phyloP scores from a whole-genome alignment of 2,329 filamentous ascomycete species.

The Blastomyces silverae region DNA sequence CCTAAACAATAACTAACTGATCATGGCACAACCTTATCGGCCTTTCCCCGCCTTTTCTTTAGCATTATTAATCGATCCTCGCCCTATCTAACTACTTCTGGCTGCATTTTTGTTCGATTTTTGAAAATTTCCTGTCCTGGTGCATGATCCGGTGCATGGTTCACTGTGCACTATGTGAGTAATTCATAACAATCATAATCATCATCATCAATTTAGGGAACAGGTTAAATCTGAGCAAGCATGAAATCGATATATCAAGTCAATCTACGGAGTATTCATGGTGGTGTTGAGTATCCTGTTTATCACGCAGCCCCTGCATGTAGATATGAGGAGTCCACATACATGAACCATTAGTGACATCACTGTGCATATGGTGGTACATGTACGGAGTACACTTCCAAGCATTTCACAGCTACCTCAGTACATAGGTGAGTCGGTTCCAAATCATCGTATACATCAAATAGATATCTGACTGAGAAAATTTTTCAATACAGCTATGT shows the following conservation, averaged over 20 bases:
- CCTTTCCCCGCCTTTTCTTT: neutral
- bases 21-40: neutral
- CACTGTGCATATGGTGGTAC: neutral
- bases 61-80: neutral
- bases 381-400: neutral
- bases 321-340: neutral
- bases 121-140: neutral
- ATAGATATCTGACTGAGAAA: neutral
- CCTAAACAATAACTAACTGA: neutral
- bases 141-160: neutral
- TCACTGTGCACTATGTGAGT: neutral
- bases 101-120: neutral
- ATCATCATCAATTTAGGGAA: neutral
- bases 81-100: neutral
- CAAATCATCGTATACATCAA: neutral
- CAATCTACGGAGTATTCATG: neutral
- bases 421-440: neutral
- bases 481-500: neutral
- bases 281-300: neutral
- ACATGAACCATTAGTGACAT: slow-evolving; percentile 2
- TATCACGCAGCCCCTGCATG: neutral
- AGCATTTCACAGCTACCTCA: neutral
- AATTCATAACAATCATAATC: neutral
- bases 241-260: neutral
- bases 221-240: neutral